phyloP scores from a whole-genome alignment of 371 early-diverging fungal genomes.

The Nematocida sp. region DNA sequence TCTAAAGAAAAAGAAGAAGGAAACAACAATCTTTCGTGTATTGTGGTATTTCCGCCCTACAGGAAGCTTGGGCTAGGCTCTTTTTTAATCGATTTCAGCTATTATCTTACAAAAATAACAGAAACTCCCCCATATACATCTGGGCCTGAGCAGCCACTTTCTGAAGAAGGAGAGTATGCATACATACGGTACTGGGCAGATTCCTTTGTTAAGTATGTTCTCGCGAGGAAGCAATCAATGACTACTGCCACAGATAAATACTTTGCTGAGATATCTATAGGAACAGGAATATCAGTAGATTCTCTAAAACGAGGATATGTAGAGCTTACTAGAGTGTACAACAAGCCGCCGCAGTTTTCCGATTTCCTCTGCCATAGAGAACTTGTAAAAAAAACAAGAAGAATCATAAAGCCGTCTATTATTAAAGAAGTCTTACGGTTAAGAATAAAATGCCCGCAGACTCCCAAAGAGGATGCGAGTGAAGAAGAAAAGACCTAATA shows the following conservation, averaged over 20 bases:
- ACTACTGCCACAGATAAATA: neutral
- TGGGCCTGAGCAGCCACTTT: constrained; percentile 65
- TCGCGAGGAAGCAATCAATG: constrained; percentile 1
- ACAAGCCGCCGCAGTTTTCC: neutral
- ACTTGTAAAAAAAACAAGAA: constrained; percentile 45
- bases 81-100: constrained; percentile 65
- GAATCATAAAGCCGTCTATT: neutral
- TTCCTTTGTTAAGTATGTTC: constrained; percentile 32
- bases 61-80: constrained; percentile 57
- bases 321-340: constrained; percentile 7
- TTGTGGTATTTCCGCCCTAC: constrained; percentile 62
- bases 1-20: constrained; percentile 55
- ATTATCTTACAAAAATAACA: constrained; percentile 18
- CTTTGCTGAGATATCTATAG: constrained; percentile 46
- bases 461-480: neutral
- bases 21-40: constrained; percentile 62
- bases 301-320: constrained; percentile 4
- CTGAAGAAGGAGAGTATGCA: constrained; percentile 42
- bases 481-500: constrained; percentile 18
- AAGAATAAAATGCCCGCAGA: neutral
- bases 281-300: constrained; percentile 53
- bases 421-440: neutral
- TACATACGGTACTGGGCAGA: constrained; percentile 64
- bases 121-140: constrained; percentile 38
- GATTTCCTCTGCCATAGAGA: constrained; percentile 12